Evolutionary conservation across 306 rosid genomes (phyloP), one percentile per base, ranked within the genome.

Genomic region (Quillaja saponaria): DNA sequence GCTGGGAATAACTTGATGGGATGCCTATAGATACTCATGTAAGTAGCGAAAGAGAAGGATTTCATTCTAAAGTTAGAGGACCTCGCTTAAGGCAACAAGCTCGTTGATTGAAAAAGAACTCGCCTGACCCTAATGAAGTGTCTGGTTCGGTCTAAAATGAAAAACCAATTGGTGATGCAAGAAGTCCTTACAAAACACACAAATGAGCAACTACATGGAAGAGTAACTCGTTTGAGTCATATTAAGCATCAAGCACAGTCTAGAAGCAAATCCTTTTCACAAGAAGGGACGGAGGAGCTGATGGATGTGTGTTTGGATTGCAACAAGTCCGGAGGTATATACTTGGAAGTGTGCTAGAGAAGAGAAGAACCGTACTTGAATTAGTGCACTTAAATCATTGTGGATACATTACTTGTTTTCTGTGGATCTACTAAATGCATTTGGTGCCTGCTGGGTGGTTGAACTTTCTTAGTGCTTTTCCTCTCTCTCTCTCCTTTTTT

Each of bases 181-280:
- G 31, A 62, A 57, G 51, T 35, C 58, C 51, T 41, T 13, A 18
- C 7, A 6, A 38, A 15, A 15, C 20, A 7, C 12, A 28, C 8
- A 70, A 55, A 19, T 49, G 57, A 54, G 57, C 64, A 31, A 14
- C 61, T 13, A 14, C 58, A 10, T 2, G 61, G 45, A 52, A 65
- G 40, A 55, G 40, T 38, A 14, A 44, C 59, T 21, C 72, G 81
- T 19, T 28, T 76, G 31, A 58, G 54, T 2, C 68, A 76, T 49
- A 70, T 76, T 47, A 76, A 70, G 53, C 69, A 39, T 57, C 69
- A 8, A 76, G 81, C 76, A 64, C 73, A 65, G 45, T 59, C 53
- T 34, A 70, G 52, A 59, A 45, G 55, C 14, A 70, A 64, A 17
- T 49, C 55, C 42, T 35, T 19, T 16, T 16, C 12, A 37, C 37